Conservation (phyloP, 441 rosid genomes). For the Flueggea neowawraea region DNA sequence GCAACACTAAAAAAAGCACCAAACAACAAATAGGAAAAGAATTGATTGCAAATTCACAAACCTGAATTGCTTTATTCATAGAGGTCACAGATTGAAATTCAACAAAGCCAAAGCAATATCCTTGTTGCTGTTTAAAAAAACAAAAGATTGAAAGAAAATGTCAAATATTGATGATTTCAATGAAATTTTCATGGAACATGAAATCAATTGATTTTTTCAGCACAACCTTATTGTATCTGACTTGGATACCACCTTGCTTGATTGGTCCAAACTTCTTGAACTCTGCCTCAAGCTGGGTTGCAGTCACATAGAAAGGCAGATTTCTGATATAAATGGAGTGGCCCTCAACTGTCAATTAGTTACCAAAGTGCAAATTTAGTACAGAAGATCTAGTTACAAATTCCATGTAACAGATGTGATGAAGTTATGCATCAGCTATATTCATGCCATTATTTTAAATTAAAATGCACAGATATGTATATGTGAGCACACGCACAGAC, state of each 20-base stretch:
- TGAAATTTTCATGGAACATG: background rate
- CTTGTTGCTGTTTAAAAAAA: constrained; percentile 38
- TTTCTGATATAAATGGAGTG: constrained; percentile 57
- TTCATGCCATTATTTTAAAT: no score
- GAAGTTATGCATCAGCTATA: background rate
- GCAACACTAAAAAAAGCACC: background rate
- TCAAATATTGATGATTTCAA: background rate
- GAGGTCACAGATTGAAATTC: constrained; percentile 52
- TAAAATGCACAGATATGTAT: background rate
- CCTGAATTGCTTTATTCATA: constrained; percentile 54
- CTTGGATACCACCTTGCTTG: constrained; percentile 54
- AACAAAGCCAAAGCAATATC: constrained; percentile 61
- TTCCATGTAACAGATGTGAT: background rate
- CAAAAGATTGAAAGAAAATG: background rate
- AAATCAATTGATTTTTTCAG: constrained; percentile 3
- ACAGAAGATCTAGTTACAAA: background rate
- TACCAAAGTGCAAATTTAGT: constrained; percentile 4
- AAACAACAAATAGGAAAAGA: background rate
- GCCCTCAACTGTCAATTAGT: constrained; percentile 40
- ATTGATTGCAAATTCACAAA: constrained; percentile 16
- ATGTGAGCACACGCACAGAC: background rate
- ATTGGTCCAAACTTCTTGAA: constrained; percentile 66
- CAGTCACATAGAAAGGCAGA: constrained; percentile 41
- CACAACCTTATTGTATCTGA: constrained; percentile 49
- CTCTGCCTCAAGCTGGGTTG: constrained; percentile 42